Base-by-base conservation (phyloP, 306 rosid species). In the Citrullus mucosospermus region DNA sequence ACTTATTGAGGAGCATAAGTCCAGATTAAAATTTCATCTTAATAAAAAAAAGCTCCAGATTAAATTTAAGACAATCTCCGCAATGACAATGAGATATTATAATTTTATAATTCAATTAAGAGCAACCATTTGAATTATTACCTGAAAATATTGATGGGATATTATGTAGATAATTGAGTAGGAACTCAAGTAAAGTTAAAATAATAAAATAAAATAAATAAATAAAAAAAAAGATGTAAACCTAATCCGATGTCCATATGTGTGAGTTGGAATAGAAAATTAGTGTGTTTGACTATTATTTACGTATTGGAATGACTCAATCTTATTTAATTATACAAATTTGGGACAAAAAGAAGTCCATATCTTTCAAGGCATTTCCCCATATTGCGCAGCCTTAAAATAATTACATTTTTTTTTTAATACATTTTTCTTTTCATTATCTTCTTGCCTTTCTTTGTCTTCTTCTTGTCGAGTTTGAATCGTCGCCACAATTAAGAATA, bases 381-480 rank as follows among this genome's bases (percentile, higher is more conserved):
- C 54, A 68, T 6, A 32, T 34, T 3, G 68, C 69, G 69, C 44
- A 30, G 43, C 20, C 11, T 63, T 63, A 63, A 32, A 68, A 39
- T 36, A 68, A 68, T 68, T 39, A 38, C 6, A 39, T 1, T 12
- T 10, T 22, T 22, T 8, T 41, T n/a, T 9, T 68, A 12, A 43
- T 12, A 20, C 18, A 44, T 44, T 6, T 20, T 9, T 38, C n/a
- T 66, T 16, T 16, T 4, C 32, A 6, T 69, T 44, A 69, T 69
- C 38, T 43, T 25, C 56, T 69, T 69, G 75, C n/a, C 18, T 69
- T 13, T 44, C 75, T 44, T 32, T 69, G 75, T 69, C 75, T 69
- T 69, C 56, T 69, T 69, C 56, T 69, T 69, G 75, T 69, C 75
- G 75, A 44, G 17, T 41, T 39, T 68, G 74, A 18, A 66, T 39